Evolutionary conservation across 1,284 basidiomycete species (phyloP).

Genomic region (Pseudozyma sp.): DNA sequence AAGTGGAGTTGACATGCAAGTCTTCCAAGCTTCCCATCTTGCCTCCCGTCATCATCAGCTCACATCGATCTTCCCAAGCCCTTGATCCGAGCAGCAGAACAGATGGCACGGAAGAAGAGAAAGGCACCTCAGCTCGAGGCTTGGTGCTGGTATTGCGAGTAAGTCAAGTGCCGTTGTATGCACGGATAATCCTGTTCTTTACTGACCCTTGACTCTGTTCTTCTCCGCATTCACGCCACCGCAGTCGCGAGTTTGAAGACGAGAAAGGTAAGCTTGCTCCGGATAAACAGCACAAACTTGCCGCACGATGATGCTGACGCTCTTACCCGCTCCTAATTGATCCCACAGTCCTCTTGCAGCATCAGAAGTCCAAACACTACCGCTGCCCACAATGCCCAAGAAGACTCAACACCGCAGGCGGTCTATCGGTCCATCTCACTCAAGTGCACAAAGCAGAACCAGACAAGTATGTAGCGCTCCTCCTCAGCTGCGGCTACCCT

Average conservation of each 20-base stretch:
- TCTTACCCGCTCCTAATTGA: neutral
- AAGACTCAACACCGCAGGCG: slow-evolving; percentile 94
- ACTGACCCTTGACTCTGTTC: slow-evolving; percentile 14
- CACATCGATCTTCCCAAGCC: neutral
- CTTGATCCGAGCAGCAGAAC: neutral
- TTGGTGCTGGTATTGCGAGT: slow-evolving; percentile 99
- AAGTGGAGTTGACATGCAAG: slow-evolving; percentile 13
- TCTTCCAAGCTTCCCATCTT: neutral
- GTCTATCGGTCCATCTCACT: slow-evolving; percentile 97
- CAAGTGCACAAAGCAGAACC: slow-evolving; percentile 98
- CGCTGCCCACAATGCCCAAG: slow-evolving; percentile 96
- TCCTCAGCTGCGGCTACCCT: neutral
- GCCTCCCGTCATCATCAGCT: slow-evolving; percentile 12
- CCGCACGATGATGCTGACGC: neutral
- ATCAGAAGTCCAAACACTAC: slow-evolving; percentile 99
- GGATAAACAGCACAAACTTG: neutral
- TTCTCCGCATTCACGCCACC: neutral
- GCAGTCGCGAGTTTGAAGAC: slow-evolving; percentile 68
- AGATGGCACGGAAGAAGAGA: slow-evolving; percentile 68
- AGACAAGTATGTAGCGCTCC: slow-evolving; percentile 80
- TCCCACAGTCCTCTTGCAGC: slow-evolving; percentile 87
- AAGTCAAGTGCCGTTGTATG: slow-evolving; percentile 70
- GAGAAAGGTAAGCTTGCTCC: slow-evolving; percentile 56
- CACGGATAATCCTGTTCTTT: neutral
- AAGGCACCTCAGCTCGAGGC: slow-evolving; percentile 70